Conservation (phyloP, 208 protist genomes). For the Leptomonas seymouri region DNA sequence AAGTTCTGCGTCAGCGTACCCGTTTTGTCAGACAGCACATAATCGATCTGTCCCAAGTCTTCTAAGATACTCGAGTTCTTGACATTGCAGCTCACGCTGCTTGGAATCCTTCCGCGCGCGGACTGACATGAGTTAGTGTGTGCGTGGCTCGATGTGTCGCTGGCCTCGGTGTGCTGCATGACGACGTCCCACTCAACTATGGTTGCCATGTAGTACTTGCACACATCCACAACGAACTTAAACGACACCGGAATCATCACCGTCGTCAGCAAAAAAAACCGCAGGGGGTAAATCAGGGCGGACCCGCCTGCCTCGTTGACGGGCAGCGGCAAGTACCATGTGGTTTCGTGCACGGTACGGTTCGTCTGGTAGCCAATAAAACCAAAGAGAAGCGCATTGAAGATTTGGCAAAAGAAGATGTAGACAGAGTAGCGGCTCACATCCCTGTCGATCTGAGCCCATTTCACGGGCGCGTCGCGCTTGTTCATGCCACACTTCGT, state of each 20-base stretch:
- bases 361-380: conserved; percentile 78
- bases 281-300: conserved; percentile 88
- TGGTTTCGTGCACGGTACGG: conserved; percentile 28
- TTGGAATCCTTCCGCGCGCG: conserved; percentile 1
- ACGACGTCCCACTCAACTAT: conserved; percentile 91
- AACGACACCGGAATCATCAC: conserved; percentile 97
- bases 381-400: conserved; percentile 80
- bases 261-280: conserved; percentile 96
- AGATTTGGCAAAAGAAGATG: conserved; percentile 91
- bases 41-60: conserved; percentile 95
- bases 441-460: conserved; percentile 92
- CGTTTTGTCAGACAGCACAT: conserved; percentile 96
- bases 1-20: conserved; percentile 96
- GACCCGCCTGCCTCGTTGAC: conserved; percentile 31
- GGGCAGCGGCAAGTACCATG: conserved; percentile 78
- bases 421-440: conserved; percentile 87
- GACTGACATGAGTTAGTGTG: conserved; percentile 8
- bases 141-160: conserved; percentile 5
- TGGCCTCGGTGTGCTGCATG: conserved; percentile 69
- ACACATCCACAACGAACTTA: conserved; percentile 96
- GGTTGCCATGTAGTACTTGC: conserved; percentile 93
- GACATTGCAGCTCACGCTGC: conserved; percentile 55
- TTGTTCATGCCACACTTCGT: conserved; percentile 96
- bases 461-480: conserved; percentile 83
- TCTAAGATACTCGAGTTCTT: conserved; percentile 93